Base-by-base conservation (phyloP, 2,329 filamentous ascomycete genomes). In the Blastomyces emzantsi region DNA sequence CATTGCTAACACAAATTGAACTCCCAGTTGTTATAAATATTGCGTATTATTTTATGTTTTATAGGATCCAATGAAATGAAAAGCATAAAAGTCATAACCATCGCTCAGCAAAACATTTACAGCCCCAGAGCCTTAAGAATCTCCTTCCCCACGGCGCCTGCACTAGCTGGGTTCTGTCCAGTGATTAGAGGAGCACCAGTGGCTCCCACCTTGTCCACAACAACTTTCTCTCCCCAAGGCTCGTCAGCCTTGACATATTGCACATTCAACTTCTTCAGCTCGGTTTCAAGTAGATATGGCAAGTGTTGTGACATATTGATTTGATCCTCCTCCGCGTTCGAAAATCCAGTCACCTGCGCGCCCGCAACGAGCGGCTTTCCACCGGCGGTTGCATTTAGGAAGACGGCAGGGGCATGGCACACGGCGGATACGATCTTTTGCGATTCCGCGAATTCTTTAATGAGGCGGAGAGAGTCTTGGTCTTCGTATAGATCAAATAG, bases 401-500 rank as follows among this genome's bases (percentile, higher is more conserved):
- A 70, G 0, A 77, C 80, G 11, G 75, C 75, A 4, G 80, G 76
- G 0, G 74, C 80, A 68, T 82, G 80, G 71, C 80, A 81, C 65
- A 82, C 79, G 1, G 80, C 81, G 0, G 76, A 73, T n/a, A 82
- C 75, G 66, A 81, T 74, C 68, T 82, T 82, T 63, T 74, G 77
- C 0, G 76, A 74, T 8, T 77, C 75, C 60, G 78, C 80, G 69
- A 82, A 82, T 54, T 79, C 71, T 36, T 75, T 70, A 69, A 82
- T 82, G 13, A 82, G 69, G 17, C 75, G 67, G 47, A 81, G 74
- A 19, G 77, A 80, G 28, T 69, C 72, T 1, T 72, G 57, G 65
- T 80, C 74, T 60, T 70, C 72, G 55, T 75, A 75, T 25, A 82
- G 78, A 65, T 82, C 81, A 71, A 80, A 82, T 78, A 82, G 82